Conservation (phyloP, 169 alveolate species). For the Besnoitia besnoiti region DNA sequence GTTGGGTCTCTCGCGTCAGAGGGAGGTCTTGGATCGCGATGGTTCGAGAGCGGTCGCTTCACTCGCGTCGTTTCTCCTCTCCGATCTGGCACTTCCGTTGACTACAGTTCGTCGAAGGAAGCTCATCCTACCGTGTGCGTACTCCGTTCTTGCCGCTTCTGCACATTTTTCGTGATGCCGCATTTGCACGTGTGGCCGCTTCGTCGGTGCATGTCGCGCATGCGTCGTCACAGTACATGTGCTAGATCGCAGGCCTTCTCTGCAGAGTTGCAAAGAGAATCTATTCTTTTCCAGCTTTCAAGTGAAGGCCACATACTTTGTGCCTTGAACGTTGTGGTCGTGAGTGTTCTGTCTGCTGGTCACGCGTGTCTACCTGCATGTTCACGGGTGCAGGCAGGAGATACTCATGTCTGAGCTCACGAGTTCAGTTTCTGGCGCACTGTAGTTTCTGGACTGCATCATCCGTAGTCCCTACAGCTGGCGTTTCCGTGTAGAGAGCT, state of each 20-base stretch:
- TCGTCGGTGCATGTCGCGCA: background rate
- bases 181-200: background rate
- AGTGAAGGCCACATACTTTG: background rate
- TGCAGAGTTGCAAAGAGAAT: background rate
- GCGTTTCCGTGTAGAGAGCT: no score
- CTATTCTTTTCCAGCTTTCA: background rate
- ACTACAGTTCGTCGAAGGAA: background rate
- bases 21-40: background rate
- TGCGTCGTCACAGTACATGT: constrained; percentile 10
- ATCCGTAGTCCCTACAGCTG: no score
- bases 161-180: constrained; percentile 30
- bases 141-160: no score
- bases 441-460: no score
- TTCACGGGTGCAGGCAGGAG: no score
- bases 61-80: background rate
- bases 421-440: no score
- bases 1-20: background rate
- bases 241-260: constrained; percentile 19
- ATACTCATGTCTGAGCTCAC: no score
- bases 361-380: no score
- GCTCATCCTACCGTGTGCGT: no score
- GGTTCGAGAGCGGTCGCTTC: background rate
- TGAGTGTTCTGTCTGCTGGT: no score
- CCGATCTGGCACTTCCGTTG: background rate
- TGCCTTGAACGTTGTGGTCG: no score